Base-by-base conservation (phyloP, 345 rosid species). In the Hevea brasiliensis region DNA sequence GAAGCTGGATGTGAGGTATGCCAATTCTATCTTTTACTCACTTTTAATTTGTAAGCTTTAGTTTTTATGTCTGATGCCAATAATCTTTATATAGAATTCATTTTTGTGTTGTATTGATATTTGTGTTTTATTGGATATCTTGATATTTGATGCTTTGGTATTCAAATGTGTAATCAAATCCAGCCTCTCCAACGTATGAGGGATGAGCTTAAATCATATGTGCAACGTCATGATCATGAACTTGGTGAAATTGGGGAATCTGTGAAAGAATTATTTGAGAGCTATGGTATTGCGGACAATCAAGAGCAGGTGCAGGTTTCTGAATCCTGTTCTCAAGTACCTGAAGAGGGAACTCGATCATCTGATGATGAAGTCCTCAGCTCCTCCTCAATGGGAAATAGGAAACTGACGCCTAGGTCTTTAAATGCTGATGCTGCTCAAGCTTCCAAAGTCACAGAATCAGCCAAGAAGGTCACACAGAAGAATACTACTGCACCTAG, bases 1-100 rank as follows among this genome's bases (percentile, higher is more conserved):
- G 91, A 87, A 72, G 98, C 94, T 20, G 96, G 92, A 59, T 90
- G 97, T 72, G 85, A 92, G 97, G 98, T 94, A 76, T 29, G 27
- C n/a, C 21, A 15, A 20, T 61, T 41, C 23, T 7, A 8, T 26
- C 10, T 4, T 24, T 11, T 48, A n/a, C 42, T 41, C 54, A 17
- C 7, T 40, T n/a, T 14, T 23, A 2, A 7, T 17, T 44, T 5
- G 4, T 65, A 3, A 24, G 15, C 48, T n/a, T 41, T 1, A 56
- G 40, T n/a, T n/a, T 67, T 64, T 8, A n/a, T 12, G 21, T 41
- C n/a, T 45, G n/a, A n/a, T 12, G 20, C 8, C 68, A 13, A 66
- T 61, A 35, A 7, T 61, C 56, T 53, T 32, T 1, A 32, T 32
- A 53, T 20, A 2, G 21, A 1, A 53, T 53, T 2, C 6, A 6